Evolutionary conservation across 768 basidiomycete genomes (phyloP), one percentile per base, ranked within the genome.

Genomic region (Suillus placidus): DNA sequence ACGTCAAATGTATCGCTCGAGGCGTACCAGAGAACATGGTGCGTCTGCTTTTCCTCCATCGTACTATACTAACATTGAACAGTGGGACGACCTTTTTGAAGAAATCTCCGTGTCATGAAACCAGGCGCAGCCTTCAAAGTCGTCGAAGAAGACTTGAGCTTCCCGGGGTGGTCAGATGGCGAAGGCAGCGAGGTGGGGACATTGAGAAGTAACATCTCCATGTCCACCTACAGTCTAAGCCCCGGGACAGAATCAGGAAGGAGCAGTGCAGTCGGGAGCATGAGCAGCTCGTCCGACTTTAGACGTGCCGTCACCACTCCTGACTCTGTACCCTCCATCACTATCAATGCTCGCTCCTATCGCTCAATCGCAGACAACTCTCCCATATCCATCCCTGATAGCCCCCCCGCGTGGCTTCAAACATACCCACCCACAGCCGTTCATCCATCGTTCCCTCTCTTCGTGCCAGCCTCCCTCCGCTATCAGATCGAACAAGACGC

Each of bases 21-120:
- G 51, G 90, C 45, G 88, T 93, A 49, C 91, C 91, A 16, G 90
- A 92, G 71, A 83, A 92, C 73, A 89, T 88, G 80, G 89, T 90
- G 56, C 35, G 78, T 71, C 6, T 14, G 26, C 14, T 6, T 30
- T 3, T 47, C 13, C 18, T 47, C 2, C 37, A 47, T 52, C 45
- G 60, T 13, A 37, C 45, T 51, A 18, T 16, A 5, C 40, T 60
- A n/a, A 60, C 66, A 60, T 0, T 16, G 6, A 18, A 35, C 14
- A 89, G 88, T 93, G 90, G 91, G 88, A 90, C 69, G 62, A 71
- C 0, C 74, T 93, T 34, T 81, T 92, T 35, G 89, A 91, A 78
- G 91, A 92, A 73, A 83, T 91, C 23, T 76, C 80, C 84, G 91
- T n/a, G 87, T 93, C 1, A 85, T 92, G 85, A 91, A 88, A 73